Evolutionary conservation across 768 basidiomycete species (phyloP).

Genomic region (Mycena vulgaris): DNA sequence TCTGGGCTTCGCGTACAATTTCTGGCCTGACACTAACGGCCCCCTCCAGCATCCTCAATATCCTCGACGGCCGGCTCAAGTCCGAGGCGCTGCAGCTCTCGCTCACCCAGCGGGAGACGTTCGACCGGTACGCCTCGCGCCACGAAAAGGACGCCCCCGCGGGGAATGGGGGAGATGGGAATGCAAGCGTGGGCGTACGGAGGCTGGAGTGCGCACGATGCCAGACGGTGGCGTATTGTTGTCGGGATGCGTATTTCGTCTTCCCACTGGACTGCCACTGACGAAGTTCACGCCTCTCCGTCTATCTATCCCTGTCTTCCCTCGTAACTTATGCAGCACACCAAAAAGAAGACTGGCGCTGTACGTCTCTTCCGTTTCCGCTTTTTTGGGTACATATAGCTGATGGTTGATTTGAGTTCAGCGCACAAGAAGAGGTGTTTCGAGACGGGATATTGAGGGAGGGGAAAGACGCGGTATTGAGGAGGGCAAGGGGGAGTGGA

Average conservation of each 20-base stretch:
- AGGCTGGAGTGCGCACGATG: constrained; percentile 10
- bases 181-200: background rate
- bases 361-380: background rate
- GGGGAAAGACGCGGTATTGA: too few species aligned
- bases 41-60: background rate
- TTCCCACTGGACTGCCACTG: background rate
- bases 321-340: background rate
- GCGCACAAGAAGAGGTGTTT: constrained; percentile 16
- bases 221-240: constrained; percentile 30
- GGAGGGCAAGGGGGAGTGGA: too few species aligned
- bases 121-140: constrained; percentile 3
- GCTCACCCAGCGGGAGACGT: constrained; percentile 9
- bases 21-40: background rate
- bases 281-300: background rate
- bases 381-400: background rate
- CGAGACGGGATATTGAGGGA: constrained; percentile 4
- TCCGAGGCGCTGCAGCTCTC: constrained; percentile 1
- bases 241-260: background rate
- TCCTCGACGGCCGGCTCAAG: background rate
- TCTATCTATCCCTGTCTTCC: background rate
- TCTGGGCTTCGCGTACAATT: background rate
- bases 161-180: background rate
- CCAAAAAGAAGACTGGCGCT: constrained; percentile 14
- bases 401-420: background rate
- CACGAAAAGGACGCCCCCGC: background rate